Evolutionary conservation across 2,329 filamentous ascomycete genomes (phyloP).

Genomic region (Colletotrichum acutatum): DNA sequence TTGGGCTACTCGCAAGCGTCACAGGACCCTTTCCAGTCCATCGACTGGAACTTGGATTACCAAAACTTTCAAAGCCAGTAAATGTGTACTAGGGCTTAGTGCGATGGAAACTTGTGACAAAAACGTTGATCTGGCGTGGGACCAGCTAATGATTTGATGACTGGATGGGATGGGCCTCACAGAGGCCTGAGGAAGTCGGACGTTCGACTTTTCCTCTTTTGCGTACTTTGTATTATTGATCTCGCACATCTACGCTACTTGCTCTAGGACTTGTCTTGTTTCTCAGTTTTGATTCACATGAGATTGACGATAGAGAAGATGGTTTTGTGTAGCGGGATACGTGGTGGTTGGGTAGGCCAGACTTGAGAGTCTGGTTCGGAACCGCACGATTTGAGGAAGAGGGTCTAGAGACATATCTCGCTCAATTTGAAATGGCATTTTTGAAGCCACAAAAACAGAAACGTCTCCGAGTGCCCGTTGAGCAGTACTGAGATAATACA

Average conservation of each 20-base stretch:
- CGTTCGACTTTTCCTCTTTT: slow-evolving; percentile 9
- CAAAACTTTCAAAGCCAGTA: slow-evolving; percentile 45
- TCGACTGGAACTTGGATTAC: slow-evolving; percentile 55
- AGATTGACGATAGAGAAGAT: slow-evolving; percentile 29
- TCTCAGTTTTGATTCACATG: slow-evolving; percentile 26
- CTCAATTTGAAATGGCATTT: slow-evolving; percentile 32
- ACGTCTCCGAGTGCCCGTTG: not conserved
- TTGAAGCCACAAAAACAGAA: slow-evolving; percentile 2
- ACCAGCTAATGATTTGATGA: slow-evolving; percentile 32
- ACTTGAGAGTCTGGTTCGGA: not conserved
- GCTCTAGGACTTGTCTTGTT: slow-evolving; percentile 18
- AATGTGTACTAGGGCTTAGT: not conserved
- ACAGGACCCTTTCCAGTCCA: slow-evolving; percentile 58
- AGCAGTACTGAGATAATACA: slow-evolving; percentile 16
- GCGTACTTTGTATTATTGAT: slow-evolving; percentile 26
- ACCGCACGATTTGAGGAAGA: slow-evolving; percentile 8
- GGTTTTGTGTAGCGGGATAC: not conserved
- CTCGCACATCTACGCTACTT: slow-evolving; percentile 26
- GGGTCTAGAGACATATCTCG: slow-evolving; percentile 27
- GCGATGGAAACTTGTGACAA: slow-evolving; percentile 3
- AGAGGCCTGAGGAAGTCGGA: slow-evolving; percentile 15
- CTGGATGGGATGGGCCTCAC: slow-evolving; percentile 24
- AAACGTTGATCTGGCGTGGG: slow-evolving; percentile 11
- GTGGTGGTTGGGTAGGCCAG: not conserved
- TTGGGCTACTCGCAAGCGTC: slow-evolving; percentile 65